Conservation (phyloP, 2,329 filamentous ascomycete species). For the Xylariaceae sp. region DNA sequence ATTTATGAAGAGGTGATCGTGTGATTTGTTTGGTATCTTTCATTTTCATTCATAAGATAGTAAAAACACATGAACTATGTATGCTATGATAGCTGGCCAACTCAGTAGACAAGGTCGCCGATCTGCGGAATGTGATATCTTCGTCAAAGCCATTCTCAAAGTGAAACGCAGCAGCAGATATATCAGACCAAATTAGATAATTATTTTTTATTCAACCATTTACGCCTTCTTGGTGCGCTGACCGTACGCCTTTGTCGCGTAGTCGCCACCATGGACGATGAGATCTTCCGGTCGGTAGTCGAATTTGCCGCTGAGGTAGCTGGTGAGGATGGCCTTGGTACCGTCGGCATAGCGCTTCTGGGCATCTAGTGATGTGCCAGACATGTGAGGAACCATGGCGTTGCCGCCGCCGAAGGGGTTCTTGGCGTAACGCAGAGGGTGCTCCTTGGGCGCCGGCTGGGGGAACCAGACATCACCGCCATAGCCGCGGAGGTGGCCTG, state of each 20-base stretch:
- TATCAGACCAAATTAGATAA: too few species aligned
- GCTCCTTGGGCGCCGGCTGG: slow-evolving; percentile 90
- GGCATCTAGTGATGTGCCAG: slow-evolving; percentile 95
- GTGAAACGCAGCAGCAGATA: too few species aligned
- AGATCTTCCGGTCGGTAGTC: slow-evolving; percentile 90
- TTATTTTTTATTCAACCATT: too few species aligned
- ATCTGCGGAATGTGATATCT: too few species aligned
- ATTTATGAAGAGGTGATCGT: too few species aligned
- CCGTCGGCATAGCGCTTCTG: slow-evolving; percentile 88
- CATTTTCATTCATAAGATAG: too few species aligned
- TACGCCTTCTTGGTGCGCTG: slow-evolving; percentile 53
- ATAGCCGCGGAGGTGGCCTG: slow-evolving; percentile 86
- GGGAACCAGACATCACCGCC: slow-evolving; percentile 94
- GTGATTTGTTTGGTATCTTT: too few species aligned
- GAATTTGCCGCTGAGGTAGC: slow-evolving; percentile 80
- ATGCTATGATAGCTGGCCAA: too few species aligned
- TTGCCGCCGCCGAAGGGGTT: slow-evolving; percentile 96
- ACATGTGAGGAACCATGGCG: slow-evolving; percentile 99
- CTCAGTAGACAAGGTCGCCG: too few species aligned
- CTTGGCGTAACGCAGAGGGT: slow-evolving; percentile 87
- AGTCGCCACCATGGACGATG: slow-evolving; percentile 85
- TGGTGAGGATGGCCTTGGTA: slow-evolving; percentile 83
- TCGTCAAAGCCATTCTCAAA: too few species aligned
- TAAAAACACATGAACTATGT: too few species aligned
- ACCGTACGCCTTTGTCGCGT: slow-evolving; percentile 91